phyloP scores from a whole-genome alignment of 805 yeast genomes.

The Jamesozyma lodderae region DNA sequence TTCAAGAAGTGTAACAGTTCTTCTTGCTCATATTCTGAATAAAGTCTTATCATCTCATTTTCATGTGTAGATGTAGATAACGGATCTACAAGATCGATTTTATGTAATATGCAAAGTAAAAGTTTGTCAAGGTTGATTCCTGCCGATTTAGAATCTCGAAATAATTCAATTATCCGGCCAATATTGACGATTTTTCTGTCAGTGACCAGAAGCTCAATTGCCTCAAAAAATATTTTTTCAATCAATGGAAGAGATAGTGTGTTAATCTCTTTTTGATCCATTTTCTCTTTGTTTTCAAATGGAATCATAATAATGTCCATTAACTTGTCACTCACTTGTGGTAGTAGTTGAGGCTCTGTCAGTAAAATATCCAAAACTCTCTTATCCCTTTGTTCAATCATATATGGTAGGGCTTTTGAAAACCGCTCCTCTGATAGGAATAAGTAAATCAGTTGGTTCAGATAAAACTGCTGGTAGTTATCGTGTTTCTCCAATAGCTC shows the following conservation, averaged over 20 bases:
- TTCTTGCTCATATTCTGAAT: conserved; percentile 48
- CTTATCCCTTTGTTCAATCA: conserved; percentile 47
- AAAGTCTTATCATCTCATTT: conserved; percentile 55
- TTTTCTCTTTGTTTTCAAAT: conserved; percentile 20
- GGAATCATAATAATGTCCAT: conserved; percentile 43
- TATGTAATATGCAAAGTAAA: conserved; percentile 57
- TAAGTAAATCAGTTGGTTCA: conserved; percentile 41
- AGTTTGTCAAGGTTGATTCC: conserved; percentile 35
- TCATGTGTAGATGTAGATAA: conserved; percentile 49
- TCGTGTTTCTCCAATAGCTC: conserved; percentile 33
- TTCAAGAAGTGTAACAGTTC: conserved; percentile 54
- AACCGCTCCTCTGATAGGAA: conserved; percentile 53
- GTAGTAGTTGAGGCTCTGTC: conserved; percentile 49
- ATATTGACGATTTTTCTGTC: conserved; percentile 61
- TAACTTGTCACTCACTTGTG: conserved; percentile 38
- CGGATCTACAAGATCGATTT: conserved; percentile 48
- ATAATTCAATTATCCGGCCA: conserved; percentile 37
- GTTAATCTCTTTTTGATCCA: conserved; percentile 29
- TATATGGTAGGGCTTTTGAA: conserved; percentile 52
- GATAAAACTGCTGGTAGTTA: conserved; percentile 22
- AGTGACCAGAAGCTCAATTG: conserved; percentile 48
- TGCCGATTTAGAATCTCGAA: conserved; percentile 29
- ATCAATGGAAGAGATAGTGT: conserved; percentile 25
- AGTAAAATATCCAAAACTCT: conserved; percentile 49
- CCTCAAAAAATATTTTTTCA: conserved; percentile 32